These are phyloP conservation scores for Tetrahymena borealis DNA, from an alignment of 73 alveolate genomes.

Conservation along the genomic window DNA sequence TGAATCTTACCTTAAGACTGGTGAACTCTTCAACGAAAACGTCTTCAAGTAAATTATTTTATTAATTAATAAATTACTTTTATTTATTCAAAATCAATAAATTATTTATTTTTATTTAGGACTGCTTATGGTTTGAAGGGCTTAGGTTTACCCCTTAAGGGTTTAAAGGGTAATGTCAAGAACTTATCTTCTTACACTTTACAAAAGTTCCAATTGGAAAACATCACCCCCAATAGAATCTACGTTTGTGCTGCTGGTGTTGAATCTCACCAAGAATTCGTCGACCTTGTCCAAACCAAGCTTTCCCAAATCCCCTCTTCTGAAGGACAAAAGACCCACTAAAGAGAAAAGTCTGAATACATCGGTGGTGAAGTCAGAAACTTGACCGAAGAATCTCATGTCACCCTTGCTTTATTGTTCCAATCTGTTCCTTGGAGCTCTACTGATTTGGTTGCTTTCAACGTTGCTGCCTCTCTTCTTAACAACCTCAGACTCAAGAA, in stretches of 20 bases:
- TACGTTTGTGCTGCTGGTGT: slow-evolving; percentile 38
- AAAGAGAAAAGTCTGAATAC: slow-evolving; percentile 33
- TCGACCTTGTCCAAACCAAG: slow-evolving; percentile 17
- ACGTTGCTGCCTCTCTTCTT: slow-evolving; percentile 27
- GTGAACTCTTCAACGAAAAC: slow-evolving; percentile 37
- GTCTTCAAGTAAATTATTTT: slow-evolving; percentile 1
- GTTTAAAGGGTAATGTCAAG: slow-evolving; percentile 25
- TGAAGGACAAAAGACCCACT: neutral
- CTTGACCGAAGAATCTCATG: slow-evolving; percentile 34
- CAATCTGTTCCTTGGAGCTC: slow-evolving; percentile 25
- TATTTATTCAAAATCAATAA: neutral
- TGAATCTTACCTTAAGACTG: slow-evolving; percentile 20
- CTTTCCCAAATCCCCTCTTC: slow-evolving; percentile 16
- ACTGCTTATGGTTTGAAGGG: slow-evolving; percentile 42
- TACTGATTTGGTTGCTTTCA: slow-evolving; percentile 12
- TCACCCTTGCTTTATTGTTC: slow-evolving; percentile 41
- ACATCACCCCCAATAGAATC: slow-evolving; percentile 32
- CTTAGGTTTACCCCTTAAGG: slow-evolving; percentile 41
- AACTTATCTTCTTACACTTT: slow-evolving; percentile 35
- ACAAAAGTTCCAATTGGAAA: slow-evolving; percentile 28
- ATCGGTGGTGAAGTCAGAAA: slow-evolving; percentile 48
- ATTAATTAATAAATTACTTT: neutral
- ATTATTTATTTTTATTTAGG: neutral
- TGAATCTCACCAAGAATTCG: slow-evolving; percentile 34
- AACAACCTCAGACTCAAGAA: slow-evolving; percentile 1